Percentiles rank a stretch among this genome's conserved stretches.
phyloP scores from a whole-genome alignment of 2,329 filamentous ascomycete genomes.

The Fusarium sp. region DNA sequence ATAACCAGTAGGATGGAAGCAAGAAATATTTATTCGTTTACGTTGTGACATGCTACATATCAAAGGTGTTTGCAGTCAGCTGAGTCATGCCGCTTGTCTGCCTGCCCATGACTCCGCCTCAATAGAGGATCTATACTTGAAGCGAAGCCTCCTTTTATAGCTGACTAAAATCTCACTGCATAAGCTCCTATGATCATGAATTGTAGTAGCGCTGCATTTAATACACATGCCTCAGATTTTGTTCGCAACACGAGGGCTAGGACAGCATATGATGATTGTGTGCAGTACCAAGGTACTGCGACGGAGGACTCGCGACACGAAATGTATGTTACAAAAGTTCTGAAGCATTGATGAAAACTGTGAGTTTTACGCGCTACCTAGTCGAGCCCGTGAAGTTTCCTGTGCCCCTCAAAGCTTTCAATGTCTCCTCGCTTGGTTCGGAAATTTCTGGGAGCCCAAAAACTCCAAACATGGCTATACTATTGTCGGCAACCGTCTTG shows the following conservation, averaged over 20 bases:
- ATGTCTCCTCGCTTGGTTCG: not conserved
- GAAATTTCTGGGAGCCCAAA: not conserved
- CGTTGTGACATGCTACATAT: not conserved
- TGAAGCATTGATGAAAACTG: not conserved
- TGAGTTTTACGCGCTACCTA: not conserved
- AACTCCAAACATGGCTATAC: slow-evolving; percentile 7
- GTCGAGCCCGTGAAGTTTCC: not conserved
- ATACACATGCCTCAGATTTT: not conserved
- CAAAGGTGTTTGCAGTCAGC: not conserved
- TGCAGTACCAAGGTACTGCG: not conserved
- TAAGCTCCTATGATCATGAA: not conserved
- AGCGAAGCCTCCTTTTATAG: not conserved
- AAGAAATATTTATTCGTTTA: not conserved
- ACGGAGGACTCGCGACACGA: no score
- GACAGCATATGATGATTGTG: rapidly evolving
- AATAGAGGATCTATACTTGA: not conserved
- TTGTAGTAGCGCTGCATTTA: no score
- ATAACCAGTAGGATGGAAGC: not conserved
- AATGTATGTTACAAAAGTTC: no score
- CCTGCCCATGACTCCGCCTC: not conserved
- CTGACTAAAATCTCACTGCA: not conserved
- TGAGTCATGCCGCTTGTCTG: not conserved
- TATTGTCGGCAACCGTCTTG: no score
- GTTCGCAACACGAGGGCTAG: no score
- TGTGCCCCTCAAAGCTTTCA: not conserved